Evolutionary conservation across 192 early-diverging fungal species (phyloP), one percentile per base, ranked within the genome.

Genomic region (Phlyctochytrium planicorne): DNA sequence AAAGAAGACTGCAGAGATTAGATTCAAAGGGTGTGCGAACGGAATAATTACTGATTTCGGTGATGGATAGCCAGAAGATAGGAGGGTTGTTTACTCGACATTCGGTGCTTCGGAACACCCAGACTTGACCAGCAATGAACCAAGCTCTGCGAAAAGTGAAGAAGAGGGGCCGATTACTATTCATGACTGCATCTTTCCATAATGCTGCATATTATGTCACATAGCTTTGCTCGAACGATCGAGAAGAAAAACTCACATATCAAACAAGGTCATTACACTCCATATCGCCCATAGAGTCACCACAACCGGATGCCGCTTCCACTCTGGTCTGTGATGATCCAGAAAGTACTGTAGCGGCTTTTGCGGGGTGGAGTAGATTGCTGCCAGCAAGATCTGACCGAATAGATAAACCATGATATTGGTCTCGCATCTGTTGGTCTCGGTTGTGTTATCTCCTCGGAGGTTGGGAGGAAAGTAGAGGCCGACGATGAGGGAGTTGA

Each of bases 291-390:
- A 72, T 2, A 72, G 23, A 17, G 57, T 2, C 40, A 30, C 1
- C 12, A 72, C 59, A 6, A 61, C 23, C 17, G 56, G 33, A 32
- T 52, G 57, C 17, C 56, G 25, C 32, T 47, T 30, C 25, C 34
- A 32, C 37, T 72, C 70, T 4, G 70, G 70, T 23, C 63, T 65
- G 64, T 59, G 63, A 20, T 67, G 59, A 27, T 72, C 70, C 23
- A 72, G 59, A 32, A 66, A 65, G 36, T 66, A 72, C 59, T 66
- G 64, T n/a, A 72, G 47, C 29, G 70, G 70, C 30, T 57, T 30
- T 34, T 72, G 70, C 57, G 70, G 70, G 3, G 66, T 30, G n/a
- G 70, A 72, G 34, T 72, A 72, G 56, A 72, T n/a, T 29, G 36
- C 30, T 30, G 65, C 59, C 24, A 72, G 65, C 4, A 47, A 55